Base-by-base conservation (phyloP, 768 basidiomycete genomes). In the Strobilomyces echinocephalus region DNA sequence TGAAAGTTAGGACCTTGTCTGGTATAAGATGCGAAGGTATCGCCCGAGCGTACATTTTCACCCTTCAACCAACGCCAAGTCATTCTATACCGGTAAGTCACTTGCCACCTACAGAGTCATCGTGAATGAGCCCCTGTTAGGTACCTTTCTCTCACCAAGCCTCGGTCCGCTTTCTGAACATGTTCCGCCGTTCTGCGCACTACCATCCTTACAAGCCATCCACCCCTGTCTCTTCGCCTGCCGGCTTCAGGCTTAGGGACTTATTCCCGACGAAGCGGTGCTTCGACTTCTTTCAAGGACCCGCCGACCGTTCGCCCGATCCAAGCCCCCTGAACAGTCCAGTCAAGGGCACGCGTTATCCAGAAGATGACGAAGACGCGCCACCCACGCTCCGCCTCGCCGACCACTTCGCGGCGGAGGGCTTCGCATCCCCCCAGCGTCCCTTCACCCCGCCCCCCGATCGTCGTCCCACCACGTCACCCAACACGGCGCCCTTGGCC, bases 171-270 rank as follows among this genome's bases (percentile, higher is more conserved):
- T 51, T 43, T 33, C 28, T 15, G 42, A 53, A 45, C 34, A 65
- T 70, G 69, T 65, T 60, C 31, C 46, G 49, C 14, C 58, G 55
- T 10, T 57, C 54, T 21, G 31, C 38, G 5, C 21, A 30, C 16
- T 47, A 60, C 36, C 52, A 61, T 30, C 64, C 62, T 14, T 56
- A 56, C 43, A 65, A 55, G 31, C 30, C 24, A 8, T 16, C 60
- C 38, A n/a, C 35, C 10, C 56, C 49, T 20, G 28, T 31, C 16
- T 35, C 61, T 16, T 35, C 61, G n/a, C 59, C 67, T 66, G 61
- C 69, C 58, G 65, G 68, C 12, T 24, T 62, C 65, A 68, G 65
- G 62, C 34, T 64, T 30, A 33, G 39, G 14, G 53, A 63, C 42
- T 56, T 52, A 16, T 8, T 63, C 49, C 65, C 53, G 5, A 57